These are phyloP conservation scores for Moricandia arvensis DNA, from an alignment of 345 rosid genomes.

Conservation along the genomic window DNA sequence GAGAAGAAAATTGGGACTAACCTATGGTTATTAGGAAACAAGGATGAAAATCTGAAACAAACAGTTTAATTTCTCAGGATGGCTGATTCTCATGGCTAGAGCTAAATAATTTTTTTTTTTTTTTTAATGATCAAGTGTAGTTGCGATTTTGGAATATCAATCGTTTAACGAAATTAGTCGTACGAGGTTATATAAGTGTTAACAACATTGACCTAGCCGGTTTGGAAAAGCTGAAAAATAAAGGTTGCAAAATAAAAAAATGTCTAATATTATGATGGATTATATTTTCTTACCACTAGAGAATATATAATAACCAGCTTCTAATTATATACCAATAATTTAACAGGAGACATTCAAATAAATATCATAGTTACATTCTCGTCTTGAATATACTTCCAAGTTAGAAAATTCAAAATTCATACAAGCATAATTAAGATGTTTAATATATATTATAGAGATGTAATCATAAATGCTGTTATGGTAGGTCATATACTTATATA, in stretches of 20 bases:
- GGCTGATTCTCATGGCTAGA: not conserved
- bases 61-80: not conserved
- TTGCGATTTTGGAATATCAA: not conserved
- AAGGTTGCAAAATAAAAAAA: not conserved
- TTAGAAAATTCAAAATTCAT: not conserved
- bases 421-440: not conserved
- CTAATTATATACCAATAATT: not conserved
- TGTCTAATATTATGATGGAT: not conserved
- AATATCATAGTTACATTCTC: not conserved
- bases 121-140: too few relatives aligned
- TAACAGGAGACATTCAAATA: not conserved
- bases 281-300: not conserved
- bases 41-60: not conserved
- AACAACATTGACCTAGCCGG: not conserved
- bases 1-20: not conserved
- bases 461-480: conserved; percentile 5
- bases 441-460: not conserved
- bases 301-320: not conserved
- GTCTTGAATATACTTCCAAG: not conserved
- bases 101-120: too few relatives aligned
- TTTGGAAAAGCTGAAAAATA: not conserved
- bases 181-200: not conserved
- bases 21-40: not conserved
- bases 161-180: not conserved
- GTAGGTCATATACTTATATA: conserved; percentile 14